Percentiles rank a stretch among this genome's conserved stretches.
phyloP scores from a whole-genome alignment of 345 rosid species.

The Atalantia buxifolia region DNA sequence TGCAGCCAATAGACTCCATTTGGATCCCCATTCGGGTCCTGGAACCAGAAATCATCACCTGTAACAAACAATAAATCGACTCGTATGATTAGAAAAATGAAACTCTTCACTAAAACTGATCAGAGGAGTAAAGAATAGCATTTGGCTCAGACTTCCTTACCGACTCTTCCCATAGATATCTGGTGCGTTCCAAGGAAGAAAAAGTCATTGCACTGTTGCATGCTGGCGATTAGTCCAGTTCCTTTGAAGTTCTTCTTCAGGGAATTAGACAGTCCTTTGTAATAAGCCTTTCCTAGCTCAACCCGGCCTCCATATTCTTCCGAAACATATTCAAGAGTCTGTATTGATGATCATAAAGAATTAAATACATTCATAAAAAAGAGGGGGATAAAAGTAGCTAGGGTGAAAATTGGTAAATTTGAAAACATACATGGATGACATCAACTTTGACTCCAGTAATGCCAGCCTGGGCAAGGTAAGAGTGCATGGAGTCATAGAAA shows the following conservation, averaged over 20 bases:
- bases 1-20: constrained; percentile 86
- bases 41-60: constrained; percentile 98
- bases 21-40: constrained; percentile 89
- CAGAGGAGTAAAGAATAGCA: neutral
- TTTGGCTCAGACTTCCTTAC: constrained; percentile 27
- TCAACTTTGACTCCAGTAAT: constrained; percentile 80
- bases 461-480: constrained; percentile 62
- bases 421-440: constrained; percentile 68
- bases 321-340: constrained; percentile 66
- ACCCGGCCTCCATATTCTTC: constrained; percentile 88
- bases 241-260: constrained; percentile 77
- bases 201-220: constrained; percentile 95
- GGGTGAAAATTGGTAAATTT: neutral
- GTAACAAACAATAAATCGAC: neutral
- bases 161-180: constrained; percentile 86
- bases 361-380: neutral
- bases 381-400: neutral
- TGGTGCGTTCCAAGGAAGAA: constrained; percentile 81
- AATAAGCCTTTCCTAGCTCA: constrained; percentile 68
- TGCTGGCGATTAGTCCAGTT: constrained; percentile 67
- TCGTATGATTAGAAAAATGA: neutral
- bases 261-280: constrained; percentile 58
- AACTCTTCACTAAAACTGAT: neutral
- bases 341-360: neutral
- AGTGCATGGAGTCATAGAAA: constrained; percentile 79